Base-by-base conservation (phyloP, 2,329 filamentous ascomycete genomes). In the Cordyceps tenuipes region DNA sequence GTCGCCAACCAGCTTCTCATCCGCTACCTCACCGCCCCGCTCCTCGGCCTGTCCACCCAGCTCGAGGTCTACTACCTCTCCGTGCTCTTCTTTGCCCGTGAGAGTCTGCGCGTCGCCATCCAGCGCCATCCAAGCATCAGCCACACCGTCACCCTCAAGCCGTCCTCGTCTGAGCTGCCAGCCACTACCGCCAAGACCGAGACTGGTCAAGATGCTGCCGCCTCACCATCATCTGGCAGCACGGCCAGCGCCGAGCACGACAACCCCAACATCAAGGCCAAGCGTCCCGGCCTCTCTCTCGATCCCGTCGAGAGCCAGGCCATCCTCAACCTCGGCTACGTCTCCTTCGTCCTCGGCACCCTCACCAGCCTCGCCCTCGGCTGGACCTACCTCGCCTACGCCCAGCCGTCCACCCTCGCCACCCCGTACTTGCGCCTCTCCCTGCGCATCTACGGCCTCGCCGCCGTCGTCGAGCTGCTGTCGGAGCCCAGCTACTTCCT, bases 61-160 rank as follows among this genome's bases (percentile, higher is more conserved):
- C 82, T 99, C 3, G 94, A 99, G 68, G 85, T 97, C 0, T 97
- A 92, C 72, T 92, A 93, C 62, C 88, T 96, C 49, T 91, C 91
- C 0, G 87, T 95, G n/a, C 81, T 99, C 0, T 97, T 96, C 73
- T 97, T 99, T 69, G 89, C 94, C 0, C 83, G 94, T 44, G 94
- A 99, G 74, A 93, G 89, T 68, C 77, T 97, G 53, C 87, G 94
- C 17, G 88, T 96, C n/a, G 91, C 93, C 29, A 84, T 96, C 41
- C 93, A 97, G 74, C 82, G 94, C 56, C 89, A 92, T 66, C 63
- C 66, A n/a, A 65, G 65, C 5, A 62, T 63, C 5, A 62, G 61
- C 12, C 56, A 41, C n/a, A 44, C 41, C n/a, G 17, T 17, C 15
- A 15, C 15, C 39, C 21, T 59, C 1, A 53, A 41, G 19, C 26